phyloP scores from a whole-genome alignment of 2,329 filamentous ascomycete species.

The Tetracladium maxilliforme region DNA sequence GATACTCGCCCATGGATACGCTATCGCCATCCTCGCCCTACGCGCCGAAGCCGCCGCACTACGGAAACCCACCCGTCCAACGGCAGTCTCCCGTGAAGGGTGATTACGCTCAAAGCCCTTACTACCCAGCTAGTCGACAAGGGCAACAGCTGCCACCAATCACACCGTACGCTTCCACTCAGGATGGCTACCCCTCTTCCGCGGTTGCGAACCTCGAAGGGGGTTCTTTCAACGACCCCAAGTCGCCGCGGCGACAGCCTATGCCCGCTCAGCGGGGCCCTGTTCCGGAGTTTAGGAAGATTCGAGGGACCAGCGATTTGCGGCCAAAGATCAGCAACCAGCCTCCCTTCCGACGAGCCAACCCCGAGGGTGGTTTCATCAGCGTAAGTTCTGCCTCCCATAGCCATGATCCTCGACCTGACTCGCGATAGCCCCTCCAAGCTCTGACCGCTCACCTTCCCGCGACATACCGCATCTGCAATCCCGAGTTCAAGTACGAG shows the following conservation, averaged over 20 bases:
- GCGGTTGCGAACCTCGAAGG: slow-evolving; percentile 58
- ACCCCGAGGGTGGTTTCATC: slow-evolving; percentile 95
- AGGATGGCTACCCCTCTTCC: slow-evolving; percentile 59
- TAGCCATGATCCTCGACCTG: too few species aligned
- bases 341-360: slow-evolving; percentile 81
- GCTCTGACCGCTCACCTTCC: slow-evolving; percentile 86
- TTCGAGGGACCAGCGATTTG: slow-evolving; percentile 59
- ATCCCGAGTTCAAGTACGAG: slow-evolving; percentile 96
- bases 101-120: slow-evolving; percentile 40
- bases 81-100: slow-evolving; percentile 69
- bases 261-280: slow-evolving; percentile 42
- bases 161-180: slow-evolving; percentile 48
- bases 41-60: slow-evolving; percentile 43
- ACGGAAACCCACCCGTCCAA: slow-evolving; percentile 30
- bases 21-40: slow-evolving; percentile 73
- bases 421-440: slow-evolving; percentile 86
- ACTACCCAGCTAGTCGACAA: slow-evolving; percentile 37
- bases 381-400: slow-evolving; percentile 56
- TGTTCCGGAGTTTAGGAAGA: slow-evolving; percentile 77
- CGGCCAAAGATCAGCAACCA: slow-evolving; percentile 74
- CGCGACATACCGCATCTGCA: slow-evolving; percentile 95
- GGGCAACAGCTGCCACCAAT: slow-evolving; percentile 61
- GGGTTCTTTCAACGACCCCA: slow-evolving; percentile 40
- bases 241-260: slow-evolving; percentile 39
- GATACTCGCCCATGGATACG: slow-evolving; percentile 92